Conservation (phyloP, 192 early-diverging fungal species). For the Backusella parvicylindrica region DNA sequence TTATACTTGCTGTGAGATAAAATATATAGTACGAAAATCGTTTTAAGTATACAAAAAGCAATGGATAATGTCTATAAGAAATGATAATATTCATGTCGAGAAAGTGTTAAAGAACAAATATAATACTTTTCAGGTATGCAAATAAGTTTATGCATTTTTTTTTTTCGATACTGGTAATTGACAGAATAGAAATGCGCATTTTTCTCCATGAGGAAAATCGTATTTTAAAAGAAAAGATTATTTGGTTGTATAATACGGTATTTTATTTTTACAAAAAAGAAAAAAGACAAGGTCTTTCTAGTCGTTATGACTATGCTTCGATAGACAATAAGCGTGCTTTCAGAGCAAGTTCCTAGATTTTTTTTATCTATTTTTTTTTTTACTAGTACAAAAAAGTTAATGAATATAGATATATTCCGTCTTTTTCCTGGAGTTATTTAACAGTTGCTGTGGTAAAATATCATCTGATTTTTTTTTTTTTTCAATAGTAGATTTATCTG, state of each 20-base stretch:
- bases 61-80: too few species aligned
- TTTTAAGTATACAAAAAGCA: too few species aligned
- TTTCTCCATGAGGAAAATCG: background rate
- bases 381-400: background rate
- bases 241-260: background rate
- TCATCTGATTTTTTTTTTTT: background rate
- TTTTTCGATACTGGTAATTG: too few species aligned
- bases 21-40: too few species aligned
- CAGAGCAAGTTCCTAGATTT: background rate
- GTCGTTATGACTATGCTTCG: background rate
- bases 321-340: background rate
- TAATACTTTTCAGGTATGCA: too few species aligned
- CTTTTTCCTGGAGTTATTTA: background rate
- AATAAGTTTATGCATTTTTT: too few species aligned
- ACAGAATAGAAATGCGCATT: background rate
- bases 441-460: background rate
- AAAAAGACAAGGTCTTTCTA: background rate
- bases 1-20: too few species aligned
- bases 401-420: background rate
- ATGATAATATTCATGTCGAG: too few species aligned
- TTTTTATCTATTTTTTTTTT: background rate
- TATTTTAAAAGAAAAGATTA: background rate
- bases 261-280: background rate
- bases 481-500: background rate
- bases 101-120: too few species aligned